Evolutionary conservation across 331 rosid species (phyloP).

Genomic region (Pyracantha coccinea): DNA sequence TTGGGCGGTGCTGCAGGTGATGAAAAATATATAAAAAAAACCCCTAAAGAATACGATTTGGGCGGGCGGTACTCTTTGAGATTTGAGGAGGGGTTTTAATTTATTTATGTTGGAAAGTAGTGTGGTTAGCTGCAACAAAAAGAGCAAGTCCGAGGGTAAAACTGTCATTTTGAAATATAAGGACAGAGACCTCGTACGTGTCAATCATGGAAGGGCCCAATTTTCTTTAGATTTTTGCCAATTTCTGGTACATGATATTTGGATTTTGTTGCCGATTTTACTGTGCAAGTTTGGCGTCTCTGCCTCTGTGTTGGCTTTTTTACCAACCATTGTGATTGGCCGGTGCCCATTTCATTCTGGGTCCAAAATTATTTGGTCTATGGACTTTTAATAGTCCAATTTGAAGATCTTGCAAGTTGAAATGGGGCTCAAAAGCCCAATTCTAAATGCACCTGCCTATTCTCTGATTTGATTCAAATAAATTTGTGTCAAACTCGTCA

Average conservation of each 20-base stretch:
- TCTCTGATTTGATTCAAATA: too few species aligned
- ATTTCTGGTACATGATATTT: not conserved
- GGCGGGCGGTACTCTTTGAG: not conserved
- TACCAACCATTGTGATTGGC: not conserved
- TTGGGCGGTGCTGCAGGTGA: slow-evolving; percentile 11
- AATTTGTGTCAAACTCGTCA: too few species aligned
- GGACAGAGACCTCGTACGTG: not conserved
- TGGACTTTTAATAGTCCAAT: not conserved
- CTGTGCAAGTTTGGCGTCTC: not conserved
- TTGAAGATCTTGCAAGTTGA: not conserved
- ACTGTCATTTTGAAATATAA: not conserved
- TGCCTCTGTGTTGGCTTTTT: not conserved
- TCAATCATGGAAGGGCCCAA: not conserved
- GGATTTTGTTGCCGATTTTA: not conserved
- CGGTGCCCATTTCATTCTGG: too few species aligned
- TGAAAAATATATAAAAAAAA: not conserved
- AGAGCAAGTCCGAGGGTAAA: slow-evolving; percentile 13
- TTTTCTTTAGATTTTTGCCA: not conserved
- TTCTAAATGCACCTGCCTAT: not conserved
- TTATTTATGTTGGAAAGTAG: not conserved
- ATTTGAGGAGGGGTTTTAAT: not conserved
- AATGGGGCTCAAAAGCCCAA: slow-evolving; percentile 1
- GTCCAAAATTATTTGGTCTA: too few species aligned
- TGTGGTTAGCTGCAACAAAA: not conserved
- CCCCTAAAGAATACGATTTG: not conserved